Evolutionary conservation across 495 filamentous ascomycete genomes (phyloP).

Genomic region (Aspergillus ostianus): DNA sequence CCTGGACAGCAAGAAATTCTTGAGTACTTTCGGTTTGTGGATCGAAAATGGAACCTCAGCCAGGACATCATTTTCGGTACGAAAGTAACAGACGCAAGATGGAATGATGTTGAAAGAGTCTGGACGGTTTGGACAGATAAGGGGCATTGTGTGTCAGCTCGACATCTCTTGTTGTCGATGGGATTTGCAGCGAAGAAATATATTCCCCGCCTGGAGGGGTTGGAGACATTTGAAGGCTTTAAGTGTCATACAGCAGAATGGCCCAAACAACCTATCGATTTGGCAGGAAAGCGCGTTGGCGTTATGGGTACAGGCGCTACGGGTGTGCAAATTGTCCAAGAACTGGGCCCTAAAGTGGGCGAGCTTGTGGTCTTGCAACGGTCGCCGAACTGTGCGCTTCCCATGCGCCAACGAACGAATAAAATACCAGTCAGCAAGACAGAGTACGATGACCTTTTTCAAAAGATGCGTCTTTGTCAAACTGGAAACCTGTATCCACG

Average conservation of each 20-base stretch:
- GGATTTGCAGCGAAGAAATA: constrained; percentile 27
- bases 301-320: constrained; percentile 55
- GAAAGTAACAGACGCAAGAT: constrained; percentile 41
- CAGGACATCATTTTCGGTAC: constrained; percentile 49
- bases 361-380: constrained; percentile 50
- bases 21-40: constrained; percentile 38
- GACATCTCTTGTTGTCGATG: constrained; percentile 43
- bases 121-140: constrained; percentile 48
- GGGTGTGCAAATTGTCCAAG: constrained; percentile 52
- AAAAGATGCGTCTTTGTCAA: too few species aligned
- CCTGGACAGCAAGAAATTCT: constrained; percentile 44
- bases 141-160: constrained; percentile 37
- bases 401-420: constrained; percentile 48
- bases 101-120: constrained; percentile 29
- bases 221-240: constrained; percentile 44
- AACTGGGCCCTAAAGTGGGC: constrained; percentile 31
- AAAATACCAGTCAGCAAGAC: constrained; percentile 14
- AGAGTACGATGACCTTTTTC: neutral
- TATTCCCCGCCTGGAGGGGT: constrained; percentile 26
- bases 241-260: constrained; percentile 53
- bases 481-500: neutral
- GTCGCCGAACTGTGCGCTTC: constrained; percentile 47
- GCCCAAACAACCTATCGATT: constrained; percentile 43
- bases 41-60: constrained; percentile 34
- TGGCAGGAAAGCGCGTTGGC: constrained; percentile 44